Evolutionary conservation across 176 grass and related monocot genomes (phyloP), one percentile per base, ranked within the genome.

Genomic region (Stipa capillata): DNA sequence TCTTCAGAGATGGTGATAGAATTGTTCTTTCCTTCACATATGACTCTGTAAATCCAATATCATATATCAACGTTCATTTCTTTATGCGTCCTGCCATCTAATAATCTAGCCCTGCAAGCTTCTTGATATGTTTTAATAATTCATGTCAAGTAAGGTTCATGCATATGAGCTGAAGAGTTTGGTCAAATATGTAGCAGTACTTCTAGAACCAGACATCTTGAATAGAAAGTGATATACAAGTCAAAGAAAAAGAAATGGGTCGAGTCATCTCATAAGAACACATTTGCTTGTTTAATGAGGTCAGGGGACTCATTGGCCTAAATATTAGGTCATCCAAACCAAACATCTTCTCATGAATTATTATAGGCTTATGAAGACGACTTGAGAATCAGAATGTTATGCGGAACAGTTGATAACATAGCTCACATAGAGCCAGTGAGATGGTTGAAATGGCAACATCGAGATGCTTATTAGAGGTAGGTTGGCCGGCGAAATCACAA

Each of bases 391-490:
- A 52, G 27, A 63, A 69, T 54, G n/a, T 25, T 79, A 50, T n/a
- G 4, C 23, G 3, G 43, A 74, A 44, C n/a, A 49, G 16, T 75
- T 88, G 42, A 52, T 43, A 52, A 16, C 80, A 65, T 67, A 55
- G 13, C 20, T 71, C 43, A 60, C 17, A 40, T 61, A 52, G 59
- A 76, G 47, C 47, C 48, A 78, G 14, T 20, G 53, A 41, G 49
- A 59, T 42, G 31, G 82, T 82, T 87, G 78, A 84, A 72, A 80
- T 73, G 76, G 63, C 63, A 84, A 84, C 70, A 76, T 87, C 89
- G 73, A 44, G 74, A 55, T 45, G 9, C 54, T 56, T 49, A 48
- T 56, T 49, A 48, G 25, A 53, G 65, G 28, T 37, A 48, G 32
- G 29, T 43, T 79, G 75, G 45, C 48, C 25, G 28, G 54, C n/a